A percentile compares a stretch with the other conserved stretches of the same genome.
phyloP scores from a whole-genome alignment of 192 early-diverging fungal species.

The Backusella psychrophila region DNA sequence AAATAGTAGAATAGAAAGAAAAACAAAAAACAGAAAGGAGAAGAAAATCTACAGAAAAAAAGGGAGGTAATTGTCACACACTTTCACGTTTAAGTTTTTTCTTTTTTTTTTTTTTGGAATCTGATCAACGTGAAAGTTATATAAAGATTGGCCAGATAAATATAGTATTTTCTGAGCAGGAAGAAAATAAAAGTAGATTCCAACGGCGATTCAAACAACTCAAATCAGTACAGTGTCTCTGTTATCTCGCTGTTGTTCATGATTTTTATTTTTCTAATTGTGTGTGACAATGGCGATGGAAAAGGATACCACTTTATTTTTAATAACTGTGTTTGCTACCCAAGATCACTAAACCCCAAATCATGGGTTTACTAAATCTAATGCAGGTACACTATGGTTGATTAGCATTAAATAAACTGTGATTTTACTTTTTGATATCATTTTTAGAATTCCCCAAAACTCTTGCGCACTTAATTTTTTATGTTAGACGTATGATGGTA shows the following conservation, averaged over 20 bases:
- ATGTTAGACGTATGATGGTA: too few relatives aligned
- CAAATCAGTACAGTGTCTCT: neutral
- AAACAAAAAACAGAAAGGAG: neutral
- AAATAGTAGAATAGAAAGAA: neutral
- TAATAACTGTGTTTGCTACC: neutral
- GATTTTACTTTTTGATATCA: too few relatives aligned
- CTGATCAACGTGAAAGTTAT: neutral
- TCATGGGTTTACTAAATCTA: neutral
- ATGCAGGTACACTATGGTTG: too few relatives aligned
- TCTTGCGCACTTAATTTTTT: too few relatives aligned
- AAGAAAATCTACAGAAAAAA: neutral
- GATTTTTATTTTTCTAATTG: neutral
- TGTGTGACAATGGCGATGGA: neutral
- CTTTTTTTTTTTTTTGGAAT: neutral
- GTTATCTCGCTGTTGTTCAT: neutral
- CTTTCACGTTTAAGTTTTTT: too few relatives aligned
- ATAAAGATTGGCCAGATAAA: neutral
- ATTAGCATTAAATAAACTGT: too few relatives aligned
- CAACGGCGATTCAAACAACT: conserved; percentile 3
- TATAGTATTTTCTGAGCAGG: neutral
- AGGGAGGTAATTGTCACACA: too few relatives aligned
- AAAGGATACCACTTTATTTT: neutral
- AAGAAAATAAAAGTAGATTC: neutral
- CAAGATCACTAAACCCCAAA: neutral
- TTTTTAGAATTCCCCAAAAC: too few relatives aligned